phyloP scores from a whole-genome alignment of 495 filamentous ascomycete genomes.

The Amorphotheca resinae region DNA sequence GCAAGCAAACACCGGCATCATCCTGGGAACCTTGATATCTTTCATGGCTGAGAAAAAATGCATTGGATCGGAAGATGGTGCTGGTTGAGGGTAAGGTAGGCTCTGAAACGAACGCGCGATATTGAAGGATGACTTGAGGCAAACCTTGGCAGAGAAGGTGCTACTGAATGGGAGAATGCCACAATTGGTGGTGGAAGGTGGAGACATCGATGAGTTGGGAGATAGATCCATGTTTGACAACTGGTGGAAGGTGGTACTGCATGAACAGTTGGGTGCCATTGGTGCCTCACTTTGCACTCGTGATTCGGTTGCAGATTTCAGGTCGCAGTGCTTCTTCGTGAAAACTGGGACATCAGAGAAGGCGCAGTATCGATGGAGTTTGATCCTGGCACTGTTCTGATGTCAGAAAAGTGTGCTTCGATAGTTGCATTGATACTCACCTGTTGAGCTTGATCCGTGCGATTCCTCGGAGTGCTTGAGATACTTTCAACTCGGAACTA shows the following conservation, averaged over 20 bases:
- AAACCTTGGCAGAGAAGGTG: constrained; percentile 42
- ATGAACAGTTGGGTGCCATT: background rate
- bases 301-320: constrained; percentile 27
- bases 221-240: constrained; percentile 24
- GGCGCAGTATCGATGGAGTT: constrained; percentile 45
- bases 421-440: constrained; percentile 21
- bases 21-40: constrained; percentile 27
- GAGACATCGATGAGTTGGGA: constrained; percentile 21
- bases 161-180: constrained; percentile 37
- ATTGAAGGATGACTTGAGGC: constrained; percentile 36
- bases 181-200: constrained; percentile 21
- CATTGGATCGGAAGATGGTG: constrained; percentile 22
- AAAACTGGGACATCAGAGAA: constrained; percentile 50
- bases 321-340: constrained; percentile 44
- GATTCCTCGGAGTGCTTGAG: constrained; percentile 39
- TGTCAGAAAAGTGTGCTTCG: background rate
- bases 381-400: constrained; percentile 49
- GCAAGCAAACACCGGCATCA: constrained; percentile 49
- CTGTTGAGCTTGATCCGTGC: constrained; percentile 46
- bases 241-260: constrained; percentile 20
- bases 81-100: constrained; percentile 38
- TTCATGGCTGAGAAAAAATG: background rate
- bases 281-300: constrained; percentile 14
- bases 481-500: constrained; percentile 35
- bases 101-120: constrained; percentile 39